Base-by-base conservation (phyloP, 192 early-diverging fungal species). In the Endogone sp. region DNA sequence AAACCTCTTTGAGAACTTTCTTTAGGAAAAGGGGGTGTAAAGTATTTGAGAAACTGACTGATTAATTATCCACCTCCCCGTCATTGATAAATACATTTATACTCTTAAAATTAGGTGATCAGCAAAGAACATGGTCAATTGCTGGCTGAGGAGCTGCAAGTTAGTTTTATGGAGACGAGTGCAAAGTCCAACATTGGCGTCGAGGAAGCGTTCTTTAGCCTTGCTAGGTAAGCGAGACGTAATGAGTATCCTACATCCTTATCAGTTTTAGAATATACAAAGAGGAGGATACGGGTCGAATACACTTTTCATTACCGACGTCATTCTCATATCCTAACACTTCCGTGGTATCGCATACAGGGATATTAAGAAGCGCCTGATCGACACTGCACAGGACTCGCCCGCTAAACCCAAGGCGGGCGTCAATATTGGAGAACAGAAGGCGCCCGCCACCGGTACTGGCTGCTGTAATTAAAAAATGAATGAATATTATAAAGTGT, bases 121-220 rank as follows among this genome's bases (percentile, higher is more conserved):
- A 83, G 89, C 74, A 97, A 92, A 80, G 96, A 96, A 71, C 95
- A 95, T 79, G 98, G 98, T 16, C 92, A 96, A 82, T 86, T 85
- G n/a, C 82, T 98, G 27, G 96, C 98, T 22, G 90, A 94, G 71
- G 95, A 98, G 78, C 92, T 95, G 66, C 89, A 89, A 59, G 94
- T 99, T 75, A 91, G 93, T 76, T 99, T 99, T 75, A 76, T 97
- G 74, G 96, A 98, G 79, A 98, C 96, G 32, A 96, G 94, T 73
- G 98, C 98, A 64, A 99, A 99, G 79, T 93, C 95, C 62, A 98
- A 98, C 82, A 96, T 94, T 81, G 92, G 93, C 75, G 90, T 93
- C 25, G 98, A 99, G 72, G 96, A 98, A 76, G 94, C 96, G 54
- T 99, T 99, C 81, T 96, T 97, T 75, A 90, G 90, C 32, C 82